Percentiles rank a stretch among this genome's conserved stretches.
phyloP scores from a whole-genome alignment of 163 green algal species.

The Scenedesmus sp. region DNA sequence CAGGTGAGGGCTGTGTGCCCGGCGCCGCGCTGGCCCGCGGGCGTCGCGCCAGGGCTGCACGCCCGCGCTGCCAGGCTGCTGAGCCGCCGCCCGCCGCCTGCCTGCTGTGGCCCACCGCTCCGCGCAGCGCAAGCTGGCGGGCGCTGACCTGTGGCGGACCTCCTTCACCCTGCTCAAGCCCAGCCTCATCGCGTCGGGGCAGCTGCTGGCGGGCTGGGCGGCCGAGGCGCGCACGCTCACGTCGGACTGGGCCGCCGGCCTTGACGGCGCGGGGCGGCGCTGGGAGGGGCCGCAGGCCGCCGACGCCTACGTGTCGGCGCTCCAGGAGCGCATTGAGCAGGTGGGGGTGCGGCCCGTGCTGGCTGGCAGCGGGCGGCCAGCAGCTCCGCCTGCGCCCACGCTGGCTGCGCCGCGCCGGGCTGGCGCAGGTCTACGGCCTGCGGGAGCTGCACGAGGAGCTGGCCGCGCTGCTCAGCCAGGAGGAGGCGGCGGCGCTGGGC shows the following conservation, averaged over 20 bases:
- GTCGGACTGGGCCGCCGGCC: conserved; percentile 54
- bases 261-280: conserved; percentile 54
- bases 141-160: conserved; percentile 55
- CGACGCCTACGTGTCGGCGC: conserved; percentile 48
- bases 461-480: conserved; percentile 51
- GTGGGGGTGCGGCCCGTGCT: conserved; percentile 34
- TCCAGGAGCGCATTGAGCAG: conserved; percentile 64
- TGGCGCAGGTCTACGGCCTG: conserved; percentile 64
- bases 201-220: conserved; percentile 44
- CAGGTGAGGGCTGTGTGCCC: too few species aligned
- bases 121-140: conserved; percentile 44
- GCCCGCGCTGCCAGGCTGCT: not conserved
- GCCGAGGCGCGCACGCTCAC: conserved; percentile 47
- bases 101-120: not conserved
- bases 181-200: conserved; percentile 52
- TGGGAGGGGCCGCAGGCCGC: conserved; percentile 52
- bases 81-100: not conserved
- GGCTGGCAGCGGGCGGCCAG: not conserved
- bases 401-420: not conserved
- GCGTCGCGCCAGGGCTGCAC: too few species aligned
- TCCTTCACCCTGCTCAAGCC: conserved; percentile 57
- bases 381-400: not conserved
- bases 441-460: conserved; percentile 68
- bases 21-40: too few species aligned
- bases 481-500: conserved; percentile 53